phyloP scores from a whole-genome alignment of 345 rosid genomes.

The Toxicodendron radicans region DNA sequence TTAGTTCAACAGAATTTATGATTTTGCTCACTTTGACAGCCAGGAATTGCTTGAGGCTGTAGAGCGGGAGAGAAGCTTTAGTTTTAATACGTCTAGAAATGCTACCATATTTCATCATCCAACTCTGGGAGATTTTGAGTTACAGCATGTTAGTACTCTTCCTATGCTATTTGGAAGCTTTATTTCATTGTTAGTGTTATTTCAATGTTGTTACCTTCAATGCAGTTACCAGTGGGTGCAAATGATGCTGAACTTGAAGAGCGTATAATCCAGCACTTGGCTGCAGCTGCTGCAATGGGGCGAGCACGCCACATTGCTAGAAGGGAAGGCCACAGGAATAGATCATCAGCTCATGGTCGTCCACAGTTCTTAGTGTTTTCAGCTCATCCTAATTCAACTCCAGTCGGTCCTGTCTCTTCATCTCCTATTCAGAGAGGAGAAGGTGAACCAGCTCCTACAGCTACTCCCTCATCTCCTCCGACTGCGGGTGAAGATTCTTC shows the following conservation, averaged over 20 bases:
- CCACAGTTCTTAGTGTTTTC: constrained; percentile 81
- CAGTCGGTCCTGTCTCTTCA: constrained; percentile 49
- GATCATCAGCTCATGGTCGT: constrained; percentile 71
- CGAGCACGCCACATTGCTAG: constrained; percentile 72
- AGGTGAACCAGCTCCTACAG: constrained; percentile 46
- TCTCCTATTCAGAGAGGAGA: constrained; percentile 59
- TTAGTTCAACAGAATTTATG: constrained; percentile 3
- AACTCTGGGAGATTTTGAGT: constrained; percentile 88
- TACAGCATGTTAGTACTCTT: constrained; percentile 73
- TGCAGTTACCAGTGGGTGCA: constrained; percentile 74
- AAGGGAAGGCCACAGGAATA: constrained; percentile 82
- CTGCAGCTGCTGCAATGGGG: constrained; percentile 98
- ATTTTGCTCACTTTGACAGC: constrained; percentile 40
- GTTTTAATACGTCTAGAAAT: constrained; percentile 74
- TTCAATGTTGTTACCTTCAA: constrained; percentile 19
- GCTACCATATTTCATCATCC: constrained; percentile 93
- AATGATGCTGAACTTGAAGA: constrained; percentile 92
- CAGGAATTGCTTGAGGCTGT: constrained; percentile 94
- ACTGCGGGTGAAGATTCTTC: constrained; percentile 45
- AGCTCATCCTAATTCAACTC: constrained; percentile 50
- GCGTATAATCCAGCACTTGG: constrained; percentile 90
- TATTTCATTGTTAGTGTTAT: constrained; percentile 5
- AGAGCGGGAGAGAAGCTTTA: constrained; percentile 75
- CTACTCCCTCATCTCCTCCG: constrained; percentile 47
- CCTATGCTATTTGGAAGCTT: constrained; percentile 10